phyloP scores from a whole-genome alignment of 805 yeast genomes.

The Pichia paraexigua region DNA sequence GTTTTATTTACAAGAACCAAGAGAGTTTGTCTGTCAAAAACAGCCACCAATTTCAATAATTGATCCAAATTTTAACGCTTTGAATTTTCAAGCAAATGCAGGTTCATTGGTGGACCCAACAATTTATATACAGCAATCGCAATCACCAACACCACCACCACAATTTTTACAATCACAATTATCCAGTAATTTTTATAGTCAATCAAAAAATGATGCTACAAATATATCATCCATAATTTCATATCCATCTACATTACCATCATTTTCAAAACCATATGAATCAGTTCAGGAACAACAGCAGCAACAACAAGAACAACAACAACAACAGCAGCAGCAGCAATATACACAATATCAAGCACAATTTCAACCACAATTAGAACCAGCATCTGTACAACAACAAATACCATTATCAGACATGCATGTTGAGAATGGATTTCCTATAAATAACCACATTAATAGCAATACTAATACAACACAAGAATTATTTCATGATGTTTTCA shows the following conservation, averaged over 20 bases:
- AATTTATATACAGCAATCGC: not conserved
- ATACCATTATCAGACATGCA: not conserved
- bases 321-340: not conserved
- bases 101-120: not conserved
- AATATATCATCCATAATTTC: not conserved
- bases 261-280: not conserved
- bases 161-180: not conserved
- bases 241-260: not conserved
- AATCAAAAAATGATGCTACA: not conserved
- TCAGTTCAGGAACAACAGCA: not conserved
- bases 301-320: not conserved
- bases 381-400: not conserved
- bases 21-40: not conserved
- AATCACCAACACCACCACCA: not conserved
- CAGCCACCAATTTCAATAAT: not conserved
- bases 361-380: not conserved
- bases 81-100: not conserved
- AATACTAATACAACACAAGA: constrained; percentile 17
- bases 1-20: not conserved
- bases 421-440: not conserved
- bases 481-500: constrained; percentile 19
- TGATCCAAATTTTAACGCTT: not conserved
- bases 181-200: not conserved
- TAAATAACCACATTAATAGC: not conserved
- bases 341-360: no score